phyloP scores from a whole-genome alignment of 495 filamentous ascomycete species.

The Acidiella bohemica region DNA sequence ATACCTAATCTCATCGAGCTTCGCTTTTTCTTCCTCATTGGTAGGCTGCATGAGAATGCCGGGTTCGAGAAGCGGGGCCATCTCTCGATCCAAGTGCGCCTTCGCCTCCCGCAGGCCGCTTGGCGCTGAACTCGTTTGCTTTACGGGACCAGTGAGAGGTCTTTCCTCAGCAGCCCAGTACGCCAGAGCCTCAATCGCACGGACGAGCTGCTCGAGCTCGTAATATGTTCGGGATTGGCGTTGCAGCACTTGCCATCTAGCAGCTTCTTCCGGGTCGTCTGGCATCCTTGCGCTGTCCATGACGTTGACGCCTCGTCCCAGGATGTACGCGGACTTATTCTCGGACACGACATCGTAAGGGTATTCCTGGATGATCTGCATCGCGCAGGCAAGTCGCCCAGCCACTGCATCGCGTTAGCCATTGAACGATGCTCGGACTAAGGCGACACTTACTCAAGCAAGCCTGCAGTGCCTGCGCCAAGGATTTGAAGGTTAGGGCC shows the following conservation, averaged over 20 bases:
- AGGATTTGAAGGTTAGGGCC: conserved; percentile 52
- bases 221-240: conserved; percentile 50
- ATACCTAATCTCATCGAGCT: conserved; percentile 41
- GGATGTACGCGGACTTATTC: conserved; percentile 6
- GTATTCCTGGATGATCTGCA: conserved; percentile 7
- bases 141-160: not conserved
- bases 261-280: conserved; percentile 4
- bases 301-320: conserved; percentile 11
- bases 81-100: conserved; percentile 25
- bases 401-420: too few species aligned
- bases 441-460: conserved; percentile 50
- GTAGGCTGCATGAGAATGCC: conserved; percentile 6
- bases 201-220: conserved; percentile 58
- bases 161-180: conserved; percentile 36
- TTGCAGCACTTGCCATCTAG: conserved; percentile 25
- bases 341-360: conserved; percentile 11
- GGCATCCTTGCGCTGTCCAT: conserved; percentile 5
- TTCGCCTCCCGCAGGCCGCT: not conserved
- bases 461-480: conserved; percentile 55
- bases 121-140: not conserved
- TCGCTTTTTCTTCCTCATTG: conserved; percentile 9
- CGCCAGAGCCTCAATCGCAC: conserved; percentile 53
- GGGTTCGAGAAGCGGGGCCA: conserved; percentile 16
- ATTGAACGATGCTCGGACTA: too few species aligned
- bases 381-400: conserved; percentile 16